These are phyloP conservation scores for Botrytis sinoallii DNA, from an alignment of 2,329 filamentous ascomycete genomes.

Conservation along the genomic window DNA sequence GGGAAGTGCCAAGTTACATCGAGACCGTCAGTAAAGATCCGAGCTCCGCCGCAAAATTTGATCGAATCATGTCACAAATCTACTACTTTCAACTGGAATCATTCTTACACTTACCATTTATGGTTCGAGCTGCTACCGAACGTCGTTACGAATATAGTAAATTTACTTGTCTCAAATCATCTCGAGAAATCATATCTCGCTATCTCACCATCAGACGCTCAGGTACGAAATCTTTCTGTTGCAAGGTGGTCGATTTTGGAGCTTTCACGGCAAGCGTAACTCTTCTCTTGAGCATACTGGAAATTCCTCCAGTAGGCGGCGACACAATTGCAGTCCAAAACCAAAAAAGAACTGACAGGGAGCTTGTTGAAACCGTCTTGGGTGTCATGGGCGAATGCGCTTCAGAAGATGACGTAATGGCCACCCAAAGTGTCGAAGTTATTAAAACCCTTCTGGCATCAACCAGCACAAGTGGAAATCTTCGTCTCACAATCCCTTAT, in stretches of 20 bases:
- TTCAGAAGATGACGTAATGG: conserved; percentile 26
- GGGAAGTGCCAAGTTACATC: conserved; percentile 29
- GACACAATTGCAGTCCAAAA: conserved; percentile 22
- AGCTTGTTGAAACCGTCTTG: conserved; percentile 29
- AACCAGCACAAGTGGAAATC: conserved; percentile 25
- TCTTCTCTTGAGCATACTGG: conserved; percentile 32
- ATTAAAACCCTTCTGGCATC: conserved; percentile 33
- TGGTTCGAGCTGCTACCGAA: conserved; percentile 36
- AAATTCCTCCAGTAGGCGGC: conserved; percentile 19
- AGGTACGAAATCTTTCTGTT: conserved; percentile 30
- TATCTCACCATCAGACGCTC: conserved; percentile 30
- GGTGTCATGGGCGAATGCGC: conserved; percentile 28
- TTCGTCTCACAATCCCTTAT: conserved; percentile 37
- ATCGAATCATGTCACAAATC: conserved; percentile 33
- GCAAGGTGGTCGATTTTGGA: conserved; percentile 35
- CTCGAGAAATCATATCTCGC: conserved; percentile 32
- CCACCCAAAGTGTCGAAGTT: conserved; percentile 33
- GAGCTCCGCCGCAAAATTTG: conserved; percentile 21
- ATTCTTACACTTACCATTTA: conserved; percentile 36
- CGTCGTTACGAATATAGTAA: conserved; percentile 37
- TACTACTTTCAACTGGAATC: conserved; percentile 35
- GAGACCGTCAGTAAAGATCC: conserved; percentile 18
- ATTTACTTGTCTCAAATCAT: conserved; percentile 35
- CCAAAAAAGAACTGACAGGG: conserved; percentile 28
- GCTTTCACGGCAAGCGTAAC: conserved; percentile 35